Evolutionary conservation across 1,139 yeast species (phyloP).

Genomic region (Kodamaea arcana): DNA sequence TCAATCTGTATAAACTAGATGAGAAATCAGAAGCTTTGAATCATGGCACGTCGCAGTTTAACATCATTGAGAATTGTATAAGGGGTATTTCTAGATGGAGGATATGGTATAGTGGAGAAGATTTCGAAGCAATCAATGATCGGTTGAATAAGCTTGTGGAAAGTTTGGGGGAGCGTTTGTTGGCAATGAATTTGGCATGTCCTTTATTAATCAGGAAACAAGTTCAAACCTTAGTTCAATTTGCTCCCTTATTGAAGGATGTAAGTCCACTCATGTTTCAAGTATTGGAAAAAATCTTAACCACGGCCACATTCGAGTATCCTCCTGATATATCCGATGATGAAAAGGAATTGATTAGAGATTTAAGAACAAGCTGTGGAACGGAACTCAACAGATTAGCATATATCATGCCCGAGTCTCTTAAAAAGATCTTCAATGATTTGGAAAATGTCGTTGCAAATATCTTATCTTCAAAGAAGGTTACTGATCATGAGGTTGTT

Average conservation of each 20-base stretch:
- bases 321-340: constrained; percentile 68
- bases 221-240: constrained; percentile 92
- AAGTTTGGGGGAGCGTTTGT: constrained; percentile 68
- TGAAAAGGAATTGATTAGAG: constrained; percentile 76
- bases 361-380: constrained; percentile 87
- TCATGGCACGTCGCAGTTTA: constrained; percentile 77
- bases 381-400: constrained; percentile 93
- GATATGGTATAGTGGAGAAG: constrained; percentile 75
- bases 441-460: constrained; percentile 76
- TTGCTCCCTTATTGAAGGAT: constrained; percentile 86
- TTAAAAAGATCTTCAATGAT: constrained; percentile 75
- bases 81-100: constrained; percentile 97
- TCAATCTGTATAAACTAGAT: constrained; percentile 52
- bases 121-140: constrained; percentile 54
- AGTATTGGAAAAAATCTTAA: constrained; percentile 80
- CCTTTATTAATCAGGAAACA: constrained; percentile 81
- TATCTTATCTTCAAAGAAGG: constrained; percentile 63
- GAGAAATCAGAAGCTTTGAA: constrained; percentile 69
- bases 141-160: constrained; percentile 64
- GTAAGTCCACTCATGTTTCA: constrained; percentile 69
- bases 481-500: constrained; percentile 87
- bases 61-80: constrained; percentile 82
- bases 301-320: constrained; percentile 82
- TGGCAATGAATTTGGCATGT: constrained; percentile 71
- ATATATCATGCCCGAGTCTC: constrained; percentile 86